Evolutionary conservation across 2,329 filamentous ascomycete genomes (phyloP).

Genomic region (Allantophomopsis lycopodina): DNA sequence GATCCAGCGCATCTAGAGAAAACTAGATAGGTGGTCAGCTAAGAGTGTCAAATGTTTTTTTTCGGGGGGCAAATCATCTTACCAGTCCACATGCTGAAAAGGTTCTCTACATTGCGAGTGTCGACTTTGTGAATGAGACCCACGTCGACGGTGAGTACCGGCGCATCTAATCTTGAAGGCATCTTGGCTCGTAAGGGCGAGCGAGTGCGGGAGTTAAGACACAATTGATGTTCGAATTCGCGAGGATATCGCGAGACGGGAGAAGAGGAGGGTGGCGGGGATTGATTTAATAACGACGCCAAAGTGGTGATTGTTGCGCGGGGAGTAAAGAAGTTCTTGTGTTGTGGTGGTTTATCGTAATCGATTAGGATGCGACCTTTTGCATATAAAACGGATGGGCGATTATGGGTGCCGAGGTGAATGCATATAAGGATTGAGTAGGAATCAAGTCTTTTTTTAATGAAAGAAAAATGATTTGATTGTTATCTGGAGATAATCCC

Average conservation of each 20-base stretch:
- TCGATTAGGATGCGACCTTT: neutral
- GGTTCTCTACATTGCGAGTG: constrained; percentile 79
- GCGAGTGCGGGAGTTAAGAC: constrained; percentile 12
- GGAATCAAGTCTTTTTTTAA: too few species aligned
- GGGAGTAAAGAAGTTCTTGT: too few species aligned
- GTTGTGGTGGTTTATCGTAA: neutral
- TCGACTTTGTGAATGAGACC: constrained; percentile 91
- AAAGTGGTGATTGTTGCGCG: too few species aligned
- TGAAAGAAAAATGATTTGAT: too few species aligned
- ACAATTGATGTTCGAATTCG: constrained; percentile 13
- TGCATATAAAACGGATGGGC: neutral
- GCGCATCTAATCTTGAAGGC: constrained; percentile 71
- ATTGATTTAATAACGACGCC: too few species aligned
- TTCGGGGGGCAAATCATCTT: constrained; percentile 24
- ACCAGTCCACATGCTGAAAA: constrained; percentile 97
- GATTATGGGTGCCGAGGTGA: too few species aligned
- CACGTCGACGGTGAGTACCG: constrained; percentile 83
- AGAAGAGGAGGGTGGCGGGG: too few species aligned
- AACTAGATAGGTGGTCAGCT: constrained; percentile 34
- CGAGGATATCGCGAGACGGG: constrained; percentile 13
- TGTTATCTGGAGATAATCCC: too few species aligned
- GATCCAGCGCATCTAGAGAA: constrained; percentile 92
- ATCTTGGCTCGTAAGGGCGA: constrained; percentile 34
- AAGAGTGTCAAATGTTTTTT: constrained; percentile 1
- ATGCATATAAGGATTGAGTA: too few species aligned